These are phyloP conservation scores for Lepiota venenata DNA, from an alignment of 768 basidiomycete species.

Conservation along the genomic window DNA sequence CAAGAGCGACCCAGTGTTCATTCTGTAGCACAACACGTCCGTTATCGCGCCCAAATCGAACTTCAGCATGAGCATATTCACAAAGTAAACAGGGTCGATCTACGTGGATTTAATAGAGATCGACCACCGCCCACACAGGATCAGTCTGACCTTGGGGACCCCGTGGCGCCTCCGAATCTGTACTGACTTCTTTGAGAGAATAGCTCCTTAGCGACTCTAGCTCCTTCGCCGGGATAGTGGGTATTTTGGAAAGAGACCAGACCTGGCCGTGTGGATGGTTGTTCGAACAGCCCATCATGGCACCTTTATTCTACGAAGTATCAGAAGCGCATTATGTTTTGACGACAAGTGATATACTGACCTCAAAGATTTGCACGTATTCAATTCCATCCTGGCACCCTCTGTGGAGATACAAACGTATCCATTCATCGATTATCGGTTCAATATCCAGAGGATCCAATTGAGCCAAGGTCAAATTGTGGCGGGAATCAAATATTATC, in stretches of 20 bases:
- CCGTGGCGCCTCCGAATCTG: constrained; percentile 45
- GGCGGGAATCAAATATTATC: constrained; percentile 80
- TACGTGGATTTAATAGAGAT: constrained; percentile 16
- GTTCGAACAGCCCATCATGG: constrained; percentile 95
- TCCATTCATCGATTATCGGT: constrained; percentile 72
- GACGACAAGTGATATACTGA: constrained; percentile 22
- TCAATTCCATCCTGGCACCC: constrained; percentile 64
- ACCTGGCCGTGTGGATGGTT: constrained; percentile 93
- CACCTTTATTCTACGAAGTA: constrained; percentile 74
- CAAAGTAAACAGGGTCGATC: constrained; percentile 70
- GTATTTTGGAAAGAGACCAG: constrained; percentile 76
- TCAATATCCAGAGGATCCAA: constrained; percentile 56
- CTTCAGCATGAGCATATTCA: constrained; percentile 74
- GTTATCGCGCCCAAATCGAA: constrained; percentile 30
- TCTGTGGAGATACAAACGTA: constrained; percentile 53
- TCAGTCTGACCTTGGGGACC: constrained; percentile 41
- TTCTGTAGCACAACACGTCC: constrained; percentile 67
- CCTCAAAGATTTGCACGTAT: constrained; percentile 92
- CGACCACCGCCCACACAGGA: background rate
- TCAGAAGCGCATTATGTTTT: background rate
- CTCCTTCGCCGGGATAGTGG: constrained; percentile 67
- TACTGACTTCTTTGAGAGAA: constrained; percentile 25
- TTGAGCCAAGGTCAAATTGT: constrained; percentile 80
- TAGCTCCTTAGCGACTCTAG: constrained; percentile 54
- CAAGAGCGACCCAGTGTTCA: constrained; percentile 77